Base-by-base conservation (phyloP, 2,329 filamentous ascomycete genomes). In the Cladosporium sp. region DNA sequence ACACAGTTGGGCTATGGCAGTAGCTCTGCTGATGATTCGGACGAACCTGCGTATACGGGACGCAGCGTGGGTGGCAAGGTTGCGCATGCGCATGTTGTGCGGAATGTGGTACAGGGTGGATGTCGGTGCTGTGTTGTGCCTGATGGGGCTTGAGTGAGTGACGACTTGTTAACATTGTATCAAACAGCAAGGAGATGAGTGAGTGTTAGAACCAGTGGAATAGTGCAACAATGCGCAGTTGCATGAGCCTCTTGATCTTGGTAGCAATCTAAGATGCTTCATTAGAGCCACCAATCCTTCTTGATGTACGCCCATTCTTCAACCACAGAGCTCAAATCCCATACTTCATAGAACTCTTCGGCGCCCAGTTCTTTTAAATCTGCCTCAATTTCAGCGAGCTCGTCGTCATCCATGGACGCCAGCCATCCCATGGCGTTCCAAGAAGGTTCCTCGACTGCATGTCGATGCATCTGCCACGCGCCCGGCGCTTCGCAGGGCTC, bases 31-130 rank as follows among this genome's bases (percentile, higher is more conserved):
- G 16, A 46, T 1, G 53, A 50, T 23, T 77, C 78, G 2, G 77
- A 79, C 49, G 79, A 82, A 80, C 18, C 78, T 76, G 64, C 77
- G 6, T 71, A 72, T 62, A 65, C 67, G 28, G 71, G 85, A 8
- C 83, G 89, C 65, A 91, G 90, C 62, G 88, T 98, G 7, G 91
- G 92, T 0, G 87, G 89, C 33, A 97, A 97, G 78, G 92, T 97
- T 31, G 95, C 91, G 69, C 91, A 92, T 75, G 93, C 93, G 46
- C 86, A 92, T 69, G 76, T 97, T 64, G 79, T 97, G 67, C 85
- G 88, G 70, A 90, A 93, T 72, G 87, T 87, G 67, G 83, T 94
- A 2, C 49, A 69, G 35, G 71, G 71, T 33, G 73, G 73, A n/a
- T 76, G 74, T 64, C 66, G 69, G 33, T 65, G 68, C 31, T 72